Base-by-base conservation (phyloP, 176 grass and related monocot genomes). In the Oryza brachyantha region DNA sequence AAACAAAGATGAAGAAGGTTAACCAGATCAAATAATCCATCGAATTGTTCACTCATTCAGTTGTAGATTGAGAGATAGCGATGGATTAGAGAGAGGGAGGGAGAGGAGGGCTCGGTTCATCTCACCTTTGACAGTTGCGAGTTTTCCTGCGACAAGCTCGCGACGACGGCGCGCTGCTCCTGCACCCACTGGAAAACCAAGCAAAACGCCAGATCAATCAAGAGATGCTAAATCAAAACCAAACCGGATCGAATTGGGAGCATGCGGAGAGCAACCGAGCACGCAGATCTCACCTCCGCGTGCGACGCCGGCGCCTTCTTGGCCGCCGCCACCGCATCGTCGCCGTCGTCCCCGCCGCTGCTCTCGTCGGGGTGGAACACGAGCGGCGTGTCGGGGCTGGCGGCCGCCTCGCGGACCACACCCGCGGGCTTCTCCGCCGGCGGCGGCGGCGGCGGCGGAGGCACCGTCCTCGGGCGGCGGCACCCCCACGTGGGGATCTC, bases 361-460 rank as follows among this genome's bases (percentile, higher is more conserved):
- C 41, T 54, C 13, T 80, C 64, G 14, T 19, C 79, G 21, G 77
- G 72, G 82, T 77, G 48, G 48, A 52, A 89, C 17, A 37, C 77
- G 54, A 89, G 82, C 65, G 82, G 87, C 54, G 87, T 89, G 77
- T 89, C 77, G 8, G 87, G 87, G 72, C 87, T 89, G 59, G 82
- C 72, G 64, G 70, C 86, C 25, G 38, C 85, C 21, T 39, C 59
- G 38, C 8, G 16, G 16, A 16, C 43, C 17, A 52, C 19, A 19
- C n/a, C 17, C 48, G 48, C 2, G 1, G 48, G 57, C 68, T 71
- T 63, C 57, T 17, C 35, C 52, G 32, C 38, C 12, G 5, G 29
- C 12, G 8, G 0, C 31, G 4, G 3, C 43, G 43, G 0, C 3
- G 45, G 45, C 17, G 19, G 36, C 3, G 45, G 45, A 21, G 19